Base-by-base conservation (phyloP, 179 eudicot genomes). In the Heliamphora pulchella region DNA sequence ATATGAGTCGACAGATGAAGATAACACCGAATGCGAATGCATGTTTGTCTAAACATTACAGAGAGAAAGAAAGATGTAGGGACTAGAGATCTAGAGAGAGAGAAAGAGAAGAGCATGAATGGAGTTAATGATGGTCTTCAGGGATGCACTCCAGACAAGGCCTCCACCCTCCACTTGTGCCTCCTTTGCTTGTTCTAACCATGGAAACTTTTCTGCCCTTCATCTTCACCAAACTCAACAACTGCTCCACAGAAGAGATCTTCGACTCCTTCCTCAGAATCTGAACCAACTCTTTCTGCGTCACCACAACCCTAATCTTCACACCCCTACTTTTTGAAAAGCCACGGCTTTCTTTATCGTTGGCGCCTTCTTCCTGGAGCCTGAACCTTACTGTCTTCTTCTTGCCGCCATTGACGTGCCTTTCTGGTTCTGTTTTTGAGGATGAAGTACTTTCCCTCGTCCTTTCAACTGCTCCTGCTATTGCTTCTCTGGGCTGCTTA, bases 291-390 rank as follows among this genome's bases (percentile, higher is more conserved):
- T 84, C 82, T 47, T 57, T 57, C 48, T 79, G 86, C 75, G 84
- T 84, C 75, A 84, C 63, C 80, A 84, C 82, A 53, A 84, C 78
- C 71, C 77, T 84, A 70, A 84, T 75, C 82, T 84, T 81, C 80
- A 75, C 69, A 44, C 65, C 84, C 47, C 79, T 71, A 41, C 68
- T 31, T 72, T 53, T 77, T 73, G 80, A 74, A 20, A 10, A 18
- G 43, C 64, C 69, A 59, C 15, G 8, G 3, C 50, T 59, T 46
- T 64, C 14, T 58, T 41, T 41, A 11, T 31, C 72, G 51, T 20
- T 51, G 0, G 1, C 66, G 20, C 46, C 76, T 63, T 18, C 59
- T 50, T 15, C 50, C 7, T 41, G 48, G 39, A 61, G 55, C n/a
- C 53, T 71, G 44, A 71, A 22, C 18, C 18, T 79, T 22, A 44